Evolutionary conservation across 139 green algal genomes (phyloP).

Genomic region (Picochlorum sp.): DNA sequence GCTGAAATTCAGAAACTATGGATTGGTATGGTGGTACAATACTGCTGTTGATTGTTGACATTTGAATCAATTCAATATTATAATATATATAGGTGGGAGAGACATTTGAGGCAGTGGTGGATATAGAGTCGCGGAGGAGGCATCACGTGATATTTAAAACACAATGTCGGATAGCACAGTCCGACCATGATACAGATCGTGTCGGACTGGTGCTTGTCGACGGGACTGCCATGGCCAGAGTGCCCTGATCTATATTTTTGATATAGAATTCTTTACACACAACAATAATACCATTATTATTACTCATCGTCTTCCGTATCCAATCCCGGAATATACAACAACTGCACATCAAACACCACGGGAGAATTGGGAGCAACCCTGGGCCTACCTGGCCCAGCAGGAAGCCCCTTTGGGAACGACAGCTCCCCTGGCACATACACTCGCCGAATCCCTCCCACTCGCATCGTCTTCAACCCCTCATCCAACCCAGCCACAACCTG

Average conservation of each 20-base stretch:
- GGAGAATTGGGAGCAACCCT: conserved; percentile 53
- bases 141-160: background rate
- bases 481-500: conserved; percentile 76
- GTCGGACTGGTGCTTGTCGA: background rate
- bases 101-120: background rate
- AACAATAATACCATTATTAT: no score
- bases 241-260: background rate
- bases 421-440: conserved; percentile 91
- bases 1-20: conserved; percentile 46
- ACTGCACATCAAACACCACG: conserved; percentile 85
- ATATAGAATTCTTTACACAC: no score
- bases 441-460: conserved; percentile 67
- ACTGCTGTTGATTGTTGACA: background rate
- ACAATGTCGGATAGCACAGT: no score
- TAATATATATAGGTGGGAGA: background rate
- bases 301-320: conserved; percentile 19
- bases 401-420: conserved; percentile 85
- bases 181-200: no score
- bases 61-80: background rate
- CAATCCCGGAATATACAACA: conserved; percentile 82
- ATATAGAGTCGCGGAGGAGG: background rate
- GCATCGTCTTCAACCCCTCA: conserved; percentile 84
- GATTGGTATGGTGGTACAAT: conserved; percentile 20
- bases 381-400: conserved; percentile 49
- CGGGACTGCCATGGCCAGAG: background rate